Evolutionary conservation across 345 rosid species (phyloP).

Genomic region (Lumnitzera littorea): DNA sequence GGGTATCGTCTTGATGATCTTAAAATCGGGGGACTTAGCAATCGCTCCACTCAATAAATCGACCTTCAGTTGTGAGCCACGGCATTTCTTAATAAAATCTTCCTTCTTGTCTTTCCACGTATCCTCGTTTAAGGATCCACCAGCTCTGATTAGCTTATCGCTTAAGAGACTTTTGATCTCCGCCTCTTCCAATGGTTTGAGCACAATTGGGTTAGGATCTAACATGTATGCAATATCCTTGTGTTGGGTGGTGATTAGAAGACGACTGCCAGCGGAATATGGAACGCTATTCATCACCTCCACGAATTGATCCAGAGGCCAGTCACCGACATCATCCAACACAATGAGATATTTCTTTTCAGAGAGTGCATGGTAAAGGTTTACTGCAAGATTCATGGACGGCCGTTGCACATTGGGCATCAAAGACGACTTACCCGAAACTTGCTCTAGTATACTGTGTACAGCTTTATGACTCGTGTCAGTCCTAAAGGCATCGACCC

Average conservation of each 20-base stretch:
- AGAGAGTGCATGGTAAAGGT: not conserved
- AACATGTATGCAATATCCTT: not conserved
- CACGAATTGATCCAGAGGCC: too few relatives aligned
- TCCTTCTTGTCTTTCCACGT: too few relatives aligned
- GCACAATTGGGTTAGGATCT: not conserved
- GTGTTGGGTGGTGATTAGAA: conserved; percentile 12
- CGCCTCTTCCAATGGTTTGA: not conserved
- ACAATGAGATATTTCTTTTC: conserved; percentile 11
- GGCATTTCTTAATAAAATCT: not conserved
- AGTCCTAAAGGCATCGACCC: conserved; percentile 1
- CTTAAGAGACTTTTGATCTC: too few relatives aligned
- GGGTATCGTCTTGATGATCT: not conserved
- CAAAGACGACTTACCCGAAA: too few relatives aligned
- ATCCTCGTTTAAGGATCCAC: too few relatives aligned
- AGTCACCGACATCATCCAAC: conserved; percentile 7
- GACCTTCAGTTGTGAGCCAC: not conserved
- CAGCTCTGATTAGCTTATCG: too few relatives aligned
- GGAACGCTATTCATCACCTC: too few relatives aligned
- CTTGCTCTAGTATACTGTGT: not conserved
- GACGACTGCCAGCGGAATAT: not conserved
- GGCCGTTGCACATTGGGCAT: too few relatives aligned
- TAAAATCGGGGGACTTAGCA: not conserved
- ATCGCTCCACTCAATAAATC: not conserved
- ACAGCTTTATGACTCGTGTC: not conserved
- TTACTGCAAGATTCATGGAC: not conserved